Conservation (phyloP, 495 filamentous ascomycete genomes). For the Staphylotrichum tortipilum region DNA sequence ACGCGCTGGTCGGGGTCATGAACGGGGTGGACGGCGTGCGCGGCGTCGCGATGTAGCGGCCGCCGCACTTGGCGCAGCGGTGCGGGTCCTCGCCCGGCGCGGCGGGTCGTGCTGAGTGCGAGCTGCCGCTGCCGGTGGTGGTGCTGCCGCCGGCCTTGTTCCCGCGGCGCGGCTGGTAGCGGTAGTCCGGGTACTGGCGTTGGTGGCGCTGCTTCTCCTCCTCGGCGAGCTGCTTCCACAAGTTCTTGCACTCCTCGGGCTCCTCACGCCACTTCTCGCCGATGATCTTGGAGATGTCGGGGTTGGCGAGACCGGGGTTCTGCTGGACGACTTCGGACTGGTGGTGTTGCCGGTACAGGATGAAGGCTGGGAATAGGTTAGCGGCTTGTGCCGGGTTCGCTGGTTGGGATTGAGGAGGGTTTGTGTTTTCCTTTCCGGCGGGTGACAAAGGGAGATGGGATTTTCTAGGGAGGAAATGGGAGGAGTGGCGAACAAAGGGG, state of each 20-base stretch:
- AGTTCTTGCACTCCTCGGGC: constrained; percentile 62
- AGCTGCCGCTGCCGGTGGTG: no score
- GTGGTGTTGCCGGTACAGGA: constrained; percentile 91
- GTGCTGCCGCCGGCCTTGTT: constrained; percentile 36
- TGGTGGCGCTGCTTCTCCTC: constrained; percentile 90
- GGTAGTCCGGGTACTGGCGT: constrained; percentile 84
- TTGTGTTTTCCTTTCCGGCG: no score
- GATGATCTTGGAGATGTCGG: constrained; percentile 97
- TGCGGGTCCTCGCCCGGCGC: constrained; percentile 35
- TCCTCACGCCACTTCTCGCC: constrained; percentile 83
- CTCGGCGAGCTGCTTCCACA: constrained; percentile 89
- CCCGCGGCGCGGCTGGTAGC: constrained; percentile 81
- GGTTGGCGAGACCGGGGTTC: constrained; percentile 86
- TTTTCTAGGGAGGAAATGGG: no score
- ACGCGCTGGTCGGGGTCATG: constrained; percentile 21
- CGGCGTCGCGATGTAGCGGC: constrained; percentile 52
- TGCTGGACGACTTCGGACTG: constrained; percentile 72
- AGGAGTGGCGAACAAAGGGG: neutral
- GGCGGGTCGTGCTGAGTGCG: constrained; percentile 22
- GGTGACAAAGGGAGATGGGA: neutral
- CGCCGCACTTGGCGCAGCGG: constrained; percentile 55
- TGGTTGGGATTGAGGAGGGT: no score
- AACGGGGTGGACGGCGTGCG: constrained; percentile 46
- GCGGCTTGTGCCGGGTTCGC: constrained; percentile 1
- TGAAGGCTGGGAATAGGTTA: constrained; percentile 63